Percentiles rank a stretch among this genome's conserved stretches.
phyloP scores from a whole-genome alignment of 371 early-diverging fungal genomes.

The Coemansia sp. region DNA sequence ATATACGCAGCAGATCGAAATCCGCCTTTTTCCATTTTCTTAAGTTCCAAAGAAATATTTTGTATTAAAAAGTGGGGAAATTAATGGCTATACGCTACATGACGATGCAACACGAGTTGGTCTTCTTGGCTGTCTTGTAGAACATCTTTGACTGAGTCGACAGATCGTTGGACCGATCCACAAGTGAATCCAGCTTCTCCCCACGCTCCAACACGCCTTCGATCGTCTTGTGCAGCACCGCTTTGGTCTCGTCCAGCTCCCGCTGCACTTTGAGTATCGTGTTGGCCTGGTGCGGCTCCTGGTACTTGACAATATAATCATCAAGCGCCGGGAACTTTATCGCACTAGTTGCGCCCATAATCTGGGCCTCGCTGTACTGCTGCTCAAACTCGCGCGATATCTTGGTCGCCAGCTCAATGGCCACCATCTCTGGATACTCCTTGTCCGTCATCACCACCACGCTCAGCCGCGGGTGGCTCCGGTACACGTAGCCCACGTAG shows the following conservation, averaged over 20 bases:
- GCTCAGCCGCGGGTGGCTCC: conserved; percentile 69
- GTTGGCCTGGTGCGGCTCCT: conserved; percentile 93
- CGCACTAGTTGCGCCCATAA: conserved; percentile 4
- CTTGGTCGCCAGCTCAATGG: conserved; percentile 83
- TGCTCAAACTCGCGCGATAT: conserved; percentile 85
- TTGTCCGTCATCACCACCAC: conserved; percentile 82
- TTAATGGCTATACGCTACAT: background rate
- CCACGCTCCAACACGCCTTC: conserved; percentile 94
- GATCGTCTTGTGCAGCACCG: conserved; percentile 95
- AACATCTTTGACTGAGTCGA: conserved; percentile 93
- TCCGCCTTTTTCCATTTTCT: background rate
- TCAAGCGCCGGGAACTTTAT: conserved; percentile 71
- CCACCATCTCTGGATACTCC: conserved; percentile 91
- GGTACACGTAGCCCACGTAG: conserved; percentile 74
- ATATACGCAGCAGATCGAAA: background rate
- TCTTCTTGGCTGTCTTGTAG: conserved; percentile 97
- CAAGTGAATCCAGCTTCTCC: conserved; percentile 94
- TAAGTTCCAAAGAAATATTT: background rate
- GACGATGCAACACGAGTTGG: conserved; percentile 86
- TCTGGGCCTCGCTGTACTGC: conserved; percentile 25
- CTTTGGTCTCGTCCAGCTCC: conserved; percentile 97
- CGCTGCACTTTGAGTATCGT: conserved; percentile 93
- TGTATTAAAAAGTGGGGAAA: too few relatives aligned
- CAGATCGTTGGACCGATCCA: conserved; percentile 85
- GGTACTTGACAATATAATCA: conserved; percentile 74